A percentile compares a stretch with the other conserved stretches of the same genome.
phyloP scores from a whole-genome alignment of 2,329 filamentous ascomycete species.

The Venturia pyrina region DNA sequence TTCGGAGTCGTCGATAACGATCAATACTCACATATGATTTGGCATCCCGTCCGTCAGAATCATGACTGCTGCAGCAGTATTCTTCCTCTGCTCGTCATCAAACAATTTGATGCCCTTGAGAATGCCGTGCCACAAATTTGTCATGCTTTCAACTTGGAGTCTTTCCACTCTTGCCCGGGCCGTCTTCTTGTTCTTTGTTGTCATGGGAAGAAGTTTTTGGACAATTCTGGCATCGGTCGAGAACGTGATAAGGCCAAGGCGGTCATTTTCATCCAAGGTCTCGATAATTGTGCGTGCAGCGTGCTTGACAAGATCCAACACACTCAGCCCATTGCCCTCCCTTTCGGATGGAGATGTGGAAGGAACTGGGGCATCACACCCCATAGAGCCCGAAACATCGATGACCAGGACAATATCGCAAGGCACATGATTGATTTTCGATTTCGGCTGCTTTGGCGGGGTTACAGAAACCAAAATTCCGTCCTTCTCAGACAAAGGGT shows the following conservation, averaged over 20 bases:
- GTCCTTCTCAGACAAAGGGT: constrained; percentile 17
- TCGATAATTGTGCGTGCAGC: constrained; percentile 49
- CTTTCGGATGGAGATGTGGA: constrained; percentile 19
- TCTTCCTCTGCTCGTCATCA: constrained; percentile 19
- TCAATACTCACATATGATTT: constrained; percentile 34
- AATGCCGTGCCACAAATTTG: constrained; percentile 52
- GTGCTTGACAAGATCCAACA: constrained; percentile 52
- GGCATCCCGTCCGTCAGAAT: constrained; percentile 43
- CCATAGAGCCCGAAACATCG: constrained; percentile 52
- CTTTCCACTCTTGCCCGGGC: constrained; percentile 33
- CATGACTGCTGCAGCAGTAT: constrained; percentile 23
- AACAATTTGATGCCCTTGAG: constrained; percentile 40
- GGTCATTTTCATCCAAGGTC: constrained; percentile 44
- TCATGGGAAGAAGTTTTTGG: constrained; percentile 41
- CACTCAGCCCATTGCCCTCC: constrained; percentile 42
- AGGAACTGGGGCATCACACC: constrained; percentile 36
- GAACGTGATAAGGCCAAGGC: constrained; percentile 50
- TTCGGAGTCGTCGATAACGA: no score
- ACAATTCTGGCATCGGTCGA: constrained; percentile 31
- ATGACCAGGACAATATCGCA: constrained; percentile 54
- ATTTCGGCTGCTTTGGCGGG: constrained; percentile 27
- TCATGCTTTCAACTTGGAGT: constrained; percentile 32
- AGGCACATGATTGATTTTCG: constrained; percentile 28
- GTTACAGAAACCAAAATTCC: constrained; percentile 39
- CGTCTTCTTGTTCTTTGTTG: constrained; percentile 32